These are phyloP conservation scores for Saccharum spontaneum DNA, from an alignment of 176 grass and related monocot species.

Conservation along the genomic window DNA sequence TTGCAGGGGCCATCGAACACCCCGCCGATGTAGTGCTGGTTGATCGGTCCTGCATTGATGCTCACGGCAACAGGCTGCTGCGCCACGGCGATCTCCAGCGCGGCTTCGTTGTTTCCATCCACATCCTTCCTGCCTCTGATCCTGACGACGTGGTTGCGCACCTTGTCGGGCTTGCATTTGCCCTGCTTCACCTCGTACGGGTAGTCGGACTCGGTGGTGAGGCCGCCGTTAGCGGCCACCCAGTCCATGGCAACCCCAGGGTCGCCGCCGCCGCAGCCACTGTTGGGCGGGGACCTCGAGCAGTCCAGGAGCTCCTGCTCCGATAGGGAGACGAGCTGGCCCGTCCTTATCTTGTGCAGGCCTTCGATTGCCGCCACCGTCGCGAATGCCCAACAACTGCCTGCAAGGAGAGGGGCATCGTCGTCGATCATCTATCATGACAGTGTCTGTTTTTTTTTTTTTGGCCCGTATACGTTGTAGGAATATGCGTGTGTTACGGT, in stretches of 20 bases:
- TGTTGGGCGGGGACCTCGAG: background rate
- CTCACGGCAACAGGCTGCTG: slow-evolving; percentile 17
- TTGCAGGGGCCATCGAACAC: slow-evolving; percentile 28
- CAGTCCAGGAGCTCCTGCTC: slow-evolving; percentile 49
- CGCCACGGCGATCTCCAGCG: slow-evolving; percentile 25
- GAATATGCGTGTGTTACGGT: too few species aligned
- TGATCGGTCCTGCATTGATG: background rate
- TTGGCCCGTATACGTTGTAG: too few species aligned
- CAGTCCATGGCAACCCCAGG: background rate
- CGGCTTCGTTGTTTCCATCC: background rate
- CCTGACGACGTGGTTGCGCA: background rate
- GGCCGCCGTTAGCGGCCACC: slow-evolving; percentile 14
- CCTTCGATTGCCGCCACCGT: slow-evolving; percentile 35
- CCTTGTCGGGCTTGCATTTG: background rate
- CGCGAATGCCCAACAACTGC: slow-evolving; percentile 6
- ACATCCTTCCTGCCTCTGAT: background rate
- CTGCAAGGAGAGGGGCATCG: too few species aligned
- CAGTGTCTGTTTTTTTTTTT: too few species aligned
- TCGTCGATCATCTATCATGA: too few species aligned
- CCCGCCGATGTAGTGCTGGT: background rate
- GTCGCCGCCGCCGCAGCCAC: slow-evolving; percentile 9
- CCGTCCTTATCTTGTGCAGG: slow-evolving; percentile 17
- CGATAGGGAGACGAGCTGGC: slow-evolving; percentile 20
- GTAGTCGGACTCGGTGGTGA: slow-evolving; percentile 31
- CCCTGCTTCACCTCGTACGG: background rate